A percentile compares a stretch with the other conserved stretches of the same genome.
Evolutionary conservation across 306 rosid genomes (phyloP).

Genomic region (Casuarina cunninghamiana): DNA sequence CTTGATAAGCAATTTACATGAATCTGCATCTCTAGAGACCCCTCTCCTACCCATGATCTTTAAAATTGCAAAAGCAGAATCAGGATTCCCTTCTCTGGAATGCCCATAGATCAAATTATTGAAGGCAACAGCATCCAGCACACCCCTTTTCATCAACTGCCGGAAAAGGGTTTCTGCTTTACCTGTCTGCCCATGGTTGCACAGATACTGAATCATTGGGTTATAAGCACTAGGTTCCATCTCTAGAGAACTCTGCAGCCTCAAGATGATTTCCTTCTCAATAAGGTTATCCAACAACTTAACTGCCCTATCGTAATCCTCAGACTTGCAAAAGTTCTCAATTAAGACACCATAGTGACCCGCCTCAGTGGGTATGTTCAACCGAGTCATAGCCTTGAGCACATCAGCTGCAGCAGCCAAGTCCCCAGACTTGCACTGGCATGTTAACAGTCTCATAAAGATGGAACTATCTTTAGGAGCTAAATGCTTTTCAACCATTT

Average conservation of each 20-base stretch:
- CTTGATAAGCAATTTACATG: constrained; percentile 67
- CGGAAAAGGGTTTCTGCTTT: constrained; percentile 80
- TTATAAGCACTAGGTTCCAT: constrained; percentile 80
- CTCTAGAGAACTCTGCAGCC: constrained; percentile 61
- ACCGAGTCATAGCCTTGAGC: constrained; percentile 66
- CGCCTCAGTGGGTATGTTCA: constrained; percentile 85
- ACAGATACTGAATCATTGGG: constrained; percentile 66
- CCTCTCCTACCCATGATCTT: constrained; percentile 87
- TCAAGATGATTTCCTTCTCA: constrained; percentile 73
- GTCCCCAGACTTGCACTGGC: constrained; percentile 71
- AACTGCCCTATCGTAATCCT: constrained; percentile 60
- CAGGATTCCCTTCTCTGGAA: constrained; percentile 86
- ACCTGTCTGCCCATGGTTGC: constrained; percentile 63
- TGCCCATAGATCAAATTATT: constrained; percentile 76
- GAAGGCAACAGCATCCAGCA: constrained; percentile 68
- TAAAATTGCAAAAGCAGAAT: constrained; percentile 74
- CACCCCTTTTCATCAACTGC: constrained; percentile 84
- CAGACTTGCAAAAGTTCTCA: constrained; percentile 78
- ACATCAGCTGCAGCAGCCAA: constrained; percentile 82
- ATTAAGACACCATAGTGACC: constrained; percentile 84
- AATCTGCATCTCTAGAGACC: constrained; percentile 65
- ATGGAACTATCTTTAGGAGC: constrained; percentile 77
- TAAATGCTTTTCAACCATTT: constrained; percentile 69
- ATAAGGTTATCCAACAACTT: constrained; percentile 73
- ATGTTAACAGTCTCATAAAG: constrained; percentile 51